Percentiles rank a stretch among this genome's conserved stretches.
These are phyloP conservation scores for Noccaea caerulescens DNA, from an alignment of 345 rosid species.

Conservation along the genomic window DNA sequence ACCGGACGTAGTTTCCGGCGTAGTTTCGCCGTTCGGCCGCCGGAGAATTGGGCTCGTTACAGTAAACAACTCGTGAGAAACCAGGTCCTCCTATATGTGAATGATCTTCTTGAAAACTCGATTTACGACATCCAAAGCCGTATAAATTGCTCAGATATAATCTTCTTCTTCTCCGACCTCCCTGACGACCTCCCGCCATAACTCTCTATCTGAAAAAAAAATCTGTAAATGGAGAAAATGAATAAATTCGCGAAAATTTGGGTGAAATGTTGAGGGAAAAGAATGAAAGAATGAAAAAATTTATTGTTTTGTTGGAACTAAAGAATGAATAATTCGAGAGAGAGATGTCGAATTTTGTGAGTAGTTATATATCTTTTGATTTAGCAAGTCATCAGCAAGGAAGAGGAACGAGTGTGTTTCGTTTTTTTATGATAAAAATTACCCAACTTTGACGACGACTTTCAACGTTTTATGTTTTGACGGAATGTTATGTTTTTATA, in stretches of 20 bases:
- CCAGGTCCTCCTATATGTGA: slow-evolving; percentile 94
- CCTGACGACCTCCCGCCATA: slow-evolving; percentile 47
- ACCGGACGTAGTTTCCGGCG: slow-evolving; percentile 67
- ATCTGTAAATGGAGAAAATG: neutral
- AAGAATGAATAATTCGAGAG: neutral
- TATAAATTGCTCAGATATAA: slow-evolving; percentile 68
- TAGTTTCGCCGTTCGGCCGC: slow-evolving; percentile 59
- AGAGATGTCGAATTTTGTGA: neutral
- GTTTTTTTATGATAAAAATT: neutral
- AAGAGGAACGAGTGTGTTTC: slow-evolving; percentile 34
- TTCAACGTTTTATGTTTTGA: slow-evolving; percentile 27
- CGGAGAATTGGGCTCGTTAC: slow-evolving; percentile 74
- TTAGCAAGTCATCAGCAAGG: slow-evolving; percentile 15
- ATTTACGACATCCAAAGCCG: slow-evolving; percentile 67
- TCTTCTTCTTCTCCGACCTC: slow-evolving; percentile 61
- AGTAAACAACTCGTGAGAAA: slow-evolving; percentile 76
- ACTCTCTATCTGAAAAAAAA: slow-evolving; percentile 19
- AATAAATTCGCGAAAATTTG: neutral
- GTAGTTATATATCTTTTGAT: slow-evolving; percentile 19
- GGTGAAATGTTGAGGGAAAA: neutral
- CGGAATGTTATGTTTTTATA: neutral
- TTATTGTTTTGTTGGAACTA: neutral
- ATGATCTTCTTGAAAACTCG: slow-evolving; percentile 68
- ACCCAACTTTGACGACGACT: slow-evolving; percentile 46
- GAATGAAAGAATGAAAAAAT: slow-evolving; percentile 21